Evolutionary conservation across 768 basidiomycete species (phyloP).

Genomic region (Pleurotus sapidus): DNA sequence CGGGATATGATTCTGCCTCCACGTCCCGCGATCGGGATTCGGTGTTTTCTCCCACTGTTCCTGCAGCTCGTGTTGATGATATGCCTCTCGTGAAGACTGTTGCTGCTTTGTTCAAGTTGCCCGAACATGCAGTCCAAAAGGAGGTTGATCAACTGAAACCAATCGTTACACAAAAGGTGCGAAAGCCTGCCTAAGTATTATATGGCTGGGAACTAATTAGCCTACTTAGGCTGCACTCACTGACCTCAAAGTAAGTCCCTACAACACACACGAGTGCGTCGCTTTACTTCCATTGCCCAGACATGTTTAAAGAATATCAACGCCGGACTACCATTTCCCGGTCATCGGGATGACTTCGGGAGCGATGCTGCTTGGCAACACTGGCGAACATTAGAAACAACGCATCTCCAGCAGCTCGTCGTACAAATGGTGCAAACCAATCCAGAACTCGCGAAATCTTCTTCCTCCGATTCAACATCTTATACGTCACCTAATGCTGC

Average conservation of each 20-base stretch:
- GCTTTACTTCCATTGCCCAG: slow-evolving; percentile 33
- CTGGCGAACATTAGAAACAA: slow-evolving; percentile 81
- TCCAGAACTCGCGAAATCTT: slow-evolving; percentile 81
- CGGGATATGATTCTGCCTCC: slow-evolving; percentile 65
- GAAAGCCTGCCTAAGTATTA: slow-evolving; percentile 7
- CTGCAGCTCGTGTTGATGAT: slow-evolving; percentile 54
- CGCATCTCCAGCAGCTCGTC: slow-evolving; percentile 85
- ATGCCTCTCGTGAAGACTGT: slow-evolving; percentile 77
- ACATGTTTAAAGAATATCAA: slow-evolving; percentile 91
- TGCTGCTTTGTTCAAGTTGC: slow-evolving; percentile 71
- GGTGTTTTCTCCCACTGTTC: slow-evolving; percentile 27
- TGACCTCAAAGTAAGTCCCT: slow-evolving; percentile 71
- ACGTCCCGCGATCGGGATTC: slow-evolving; percentile 59
- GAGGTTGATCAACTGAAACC: slow-evolving; percentile 69
- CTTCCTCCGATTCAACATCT: slow-evolving; percentile 51
- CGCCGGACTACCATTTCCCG: slow-evolving; percentile 79
- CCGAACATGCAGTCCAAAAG: slow-evolving; percentile 60
- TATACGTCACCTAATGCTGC: slow-evolving; percentile 36
- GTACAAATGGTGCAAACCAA: slow-evolving; percentile 83
- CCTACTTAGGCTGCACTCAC: slow-evolving; percentile 68
- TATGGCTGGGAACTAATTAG: neutral
- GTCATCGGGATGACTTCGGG: slow-evolving; percentile 83
- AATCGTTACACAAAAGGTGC: slow-evolving; percentile 75
- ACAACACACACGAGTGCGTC: neutral
- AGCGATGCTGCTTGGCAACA: slow-evolving; percentile 79